phyloP scores from a whole-genome alignment of 352 stramenopile species.

The Pythium volutum region DNA sequence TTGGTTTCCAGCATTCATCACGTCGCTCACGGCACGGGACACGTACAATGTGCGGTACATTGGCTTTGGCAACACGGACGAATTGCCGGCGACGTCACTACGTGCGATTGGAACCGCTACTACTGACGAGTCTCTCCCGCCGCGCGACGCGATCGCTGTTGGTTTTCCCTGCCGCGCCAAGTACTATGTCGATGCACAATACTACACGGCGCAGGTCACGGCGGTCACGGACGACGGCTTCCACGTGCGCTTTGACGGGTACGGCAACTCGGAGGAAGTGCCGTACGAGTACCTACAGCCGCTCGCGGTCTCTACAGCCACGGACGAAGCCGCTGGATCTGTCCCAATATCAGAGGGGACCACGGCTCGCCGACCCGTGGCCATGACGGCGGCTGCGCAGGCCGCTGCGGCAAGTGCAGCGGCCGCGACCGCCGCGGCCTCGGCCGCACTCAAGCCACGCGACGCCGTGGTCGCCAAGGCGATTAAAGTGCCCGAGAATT shows the following conservation, averaged over 20 bases:
- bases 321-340: background rate
- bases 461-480: slow-evolving; percentile 50
- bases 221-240: slow-evolving; percentile 68
- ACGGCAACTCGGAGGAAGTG: slow-evolving; percentile 90
- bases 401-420: slow-evolving; percentile 5
- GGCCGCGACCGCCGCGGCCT: slow-evolving; percentile 2
- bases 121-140: slow-evolving; percentile 28
- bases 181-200: slow-evolving; percentile 77
- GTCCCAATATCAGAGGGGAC: background rate
- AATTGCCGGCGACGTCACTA: slow-evolving; percentile 40
- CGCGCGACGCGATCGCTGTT: slow-evolving; percentile 39
- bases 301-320: no score
- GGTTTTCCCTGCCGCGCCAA: slow-evolving; percentile 71
- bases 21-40: slow-evolving; percentile 48
- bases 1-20: slow-evolving; percentile 69
- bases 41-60: slow-evolving; percentile 75
- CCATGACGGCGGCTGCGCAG: background rate
- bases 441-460: slow-evolving; percentile 19
- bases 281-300: slow-evolving; percentile 84
- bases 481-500: slow-evolving; percentile 84
- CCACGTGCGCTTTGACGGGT: slow-evolving; percentile 85
- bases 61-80: slow-evolving; percentile 62
- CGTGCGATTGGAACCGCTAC: slow-evolving; percentile 15
- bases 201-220: slow-evolving; percentile 71
- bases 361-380: background rate